Conservation (phyloP, 2,329 filamentous ascomycete genomes). For the Bimuria novae-zelandiae region DNA sequence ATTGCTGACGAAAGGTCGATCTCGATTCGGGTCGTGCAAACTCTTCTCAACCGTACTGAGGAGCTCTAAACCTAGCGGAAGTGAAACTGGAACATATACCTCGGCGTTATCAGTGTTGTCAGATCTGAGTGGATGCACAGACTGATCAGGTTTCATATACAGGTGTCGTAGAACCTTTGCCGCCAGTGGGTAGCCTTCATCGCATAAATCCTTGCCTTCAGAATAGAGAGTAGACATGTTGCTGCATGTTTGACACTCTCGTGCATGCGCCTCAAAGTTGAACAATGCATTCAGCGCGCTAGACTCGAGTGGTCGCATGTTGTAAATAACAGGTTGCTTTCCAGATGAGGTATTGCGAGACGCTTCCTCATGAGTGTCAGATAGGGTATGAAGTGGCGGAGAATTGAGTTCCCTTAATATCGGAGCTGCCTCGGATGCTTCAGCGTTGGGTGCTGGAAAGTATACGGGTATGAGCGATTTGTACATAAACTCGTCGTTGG, state of each 20-base stretch:
- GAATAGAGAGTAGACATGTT: conserved; percentile 25
- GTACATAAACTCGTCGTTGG: conserved; percentile 38
- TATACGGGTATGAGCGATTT: conserved; percentile 37
- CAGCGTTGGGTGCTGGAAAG: conserved; percentile 32
- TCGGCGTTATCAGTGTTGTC: conserved; percentile 11
- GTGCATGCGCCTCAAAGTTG: conserved; percentile 34
- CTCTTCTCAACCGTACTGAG: conserved; percentile 26
- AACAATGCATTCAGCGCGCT: conserved; percentile 22
- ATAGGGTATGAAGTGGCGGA: conserved; percentile 21
- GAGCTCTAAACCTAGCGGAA: conserved; percentile 22
- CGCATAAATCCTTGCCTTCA: conserved; percentile 24
- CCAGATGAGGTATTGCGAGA: conserved; percentile 27
- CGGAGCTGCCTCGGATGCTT: conserved; percentile 7
- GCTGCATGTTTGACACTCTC: conserved; percentile 27
- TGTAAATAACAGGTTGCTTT: conserved; percentile 18
- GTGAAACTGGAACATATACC: conserved; percentile 28
- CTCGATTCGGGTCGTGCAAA: conserved; percentile 19
- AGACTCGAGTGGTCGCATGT: conserved; percentile 11
- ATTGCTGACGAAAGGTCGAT: conserved; percentile 26
- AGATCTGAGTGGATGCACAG: conserved; percentile 26
- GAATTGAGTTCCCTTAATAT: background rate
- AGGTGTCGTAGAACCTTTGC: conserved; percentile 25
- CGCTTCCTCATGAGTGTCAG: conserved; percentile 27
- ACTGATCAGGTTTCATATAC: conserved; percentile 26
- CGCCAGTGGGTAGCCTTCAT: conserved; percentile 26